Evolutionary conservation across 2,329 filamentous ascomycete species (phyloP).

Genomic region (Trichoderma guizhouense): DNA sequence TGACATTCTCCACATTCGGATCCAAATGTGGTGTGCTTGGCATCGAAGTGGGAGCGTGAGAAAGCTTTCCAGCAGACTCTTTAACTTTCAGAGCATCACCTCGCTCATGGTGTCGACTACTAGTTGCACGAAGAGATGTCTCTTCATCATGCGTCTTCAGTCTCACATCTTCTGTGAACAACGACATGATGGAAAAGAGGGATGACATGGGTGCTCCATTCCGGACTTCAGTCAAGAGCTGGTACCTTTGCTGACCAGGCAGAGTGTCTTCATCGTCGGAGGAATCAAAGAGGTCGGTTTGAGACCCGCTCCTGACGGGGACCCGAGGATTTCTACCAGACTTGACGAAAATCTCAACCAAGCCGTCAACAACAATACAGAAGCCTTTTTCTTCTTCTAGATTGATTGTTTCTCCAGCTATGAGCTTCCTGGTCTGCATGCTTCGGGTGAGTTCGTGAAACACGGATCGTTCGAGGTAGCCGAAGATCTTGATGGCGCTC

Average conservation of each 20-base stretch:
- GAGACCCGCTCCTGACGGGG: constrained; percentile 23
- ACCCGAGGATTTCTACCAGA: constrained; percentile 60
- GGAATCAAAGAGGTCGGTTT: constrained; percentile 32
- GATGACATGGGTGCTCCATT: constrained; percentile 99
- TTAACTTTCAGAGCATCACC: constrained; percentile 28
- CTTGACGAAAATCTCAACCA: constrained; percentile 98
- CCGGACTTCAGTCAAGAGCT: constrained; percentile 92
- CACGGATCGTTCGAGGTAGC: constrained; percentile 91
- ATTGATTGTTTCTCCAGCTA: constrained; percentile 91
- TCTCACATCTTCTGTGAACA: constrained; percentile 94
- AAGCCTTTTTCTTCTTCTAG: constrained; percentile 98
- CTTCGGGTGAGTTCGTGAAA: constrained; percentile 96
- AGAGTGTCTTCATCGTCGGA: constrained; percentile 67
- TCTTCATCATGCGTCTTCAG: constrained; percentile 69
- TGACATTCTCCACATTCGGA: constrained; percentile 23
- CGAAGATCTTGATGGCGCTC: constrained; percentile 98
- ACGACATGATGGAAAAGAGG: constrained; percentile 90
- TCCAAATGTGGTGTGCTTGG: constrained; percentile 41
- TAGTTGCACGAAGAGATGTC: constrained; percentile 22
- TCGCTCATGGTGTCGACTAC: constrained; percentile 30
- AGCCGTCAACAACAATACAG: constrained; percentile 91
- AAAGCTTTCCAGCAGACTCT: constrained; percentile 16
- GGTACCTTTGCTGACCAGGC: constrained; percentile 77
- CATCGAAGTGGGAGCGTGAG: constrained; percentile 28
- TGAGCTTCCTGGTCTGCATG: constrained; percentile 96